These are phyloP conservation scores for Gracilaria gracilis DNA, from an alignment of 23 red algal genomes.

Conservation along the genomic window DNA sequence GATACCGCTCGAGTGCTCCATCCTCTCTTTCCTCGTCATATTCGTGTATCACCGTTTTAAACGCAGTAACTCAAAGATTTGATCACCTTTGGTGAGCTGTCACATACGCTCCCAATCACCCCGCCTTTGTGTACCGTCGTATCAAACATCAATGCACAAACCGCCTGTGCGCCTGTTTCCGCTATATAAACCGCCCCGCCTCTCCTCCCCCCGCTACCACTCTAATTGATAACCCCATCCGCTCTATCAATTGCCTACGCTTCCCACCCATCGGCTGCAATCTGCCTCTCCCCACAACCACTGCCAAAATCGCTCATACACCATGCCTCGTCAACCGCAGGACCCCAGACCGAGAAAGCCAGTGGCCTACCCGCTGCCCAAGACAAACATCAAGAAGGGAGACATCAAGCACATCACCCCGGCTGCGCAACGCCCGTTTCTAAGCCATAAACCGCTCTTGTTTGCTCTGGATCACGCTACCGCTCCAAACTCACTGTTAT, in stretches of 20 bases:
- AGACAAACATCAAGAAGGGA: conserved; percentile 19
- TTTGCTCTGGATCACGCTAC: not conserved
- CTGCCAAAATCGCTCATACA: not conserved
- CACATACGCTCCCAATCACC: not conserved
- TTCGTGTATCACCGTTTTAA: conserved; percentile 28
- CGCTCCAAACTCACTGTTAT: not conserved
- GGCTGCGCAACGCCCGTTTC: not conserved
- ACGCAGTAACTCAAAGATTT: not conserved
- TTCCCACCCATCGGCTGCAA: too few relatives aligned
- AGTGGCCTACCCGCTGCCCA: not conserved
- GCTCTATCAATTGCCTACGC: too few relatives aligned
- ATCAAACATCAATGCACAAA: conserved; percentile 11
- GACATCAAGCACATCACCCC: conserved; percentile 28
- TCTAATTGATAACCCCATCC: too few relatives aligned
- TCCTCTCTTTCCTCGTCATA: conserved; percentile 27
- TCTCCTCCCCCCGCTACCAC: too few relatives aligned
- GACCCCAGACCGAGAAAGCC: conserved; percentile 15
- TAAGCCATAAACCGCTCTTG: not conserved
- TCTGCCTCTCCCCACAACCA: too few relatives aligned
- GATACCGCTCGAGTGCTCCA: not conserved
- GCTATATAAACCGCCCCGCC: not conserved
- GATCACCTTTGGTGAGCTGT: not conserved
- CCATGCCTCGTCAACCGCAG: conserved; percentile 18
- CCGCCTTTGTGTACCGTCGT: too few relatives aligned
- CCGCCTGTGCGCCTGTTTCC: too few relatives aligned